Evolutionary conservation across 441 rosid genomes (phyloP), one percentile per base, ranked within the genome.

Genomic region (Adansonia madagascariensis): DNA sequence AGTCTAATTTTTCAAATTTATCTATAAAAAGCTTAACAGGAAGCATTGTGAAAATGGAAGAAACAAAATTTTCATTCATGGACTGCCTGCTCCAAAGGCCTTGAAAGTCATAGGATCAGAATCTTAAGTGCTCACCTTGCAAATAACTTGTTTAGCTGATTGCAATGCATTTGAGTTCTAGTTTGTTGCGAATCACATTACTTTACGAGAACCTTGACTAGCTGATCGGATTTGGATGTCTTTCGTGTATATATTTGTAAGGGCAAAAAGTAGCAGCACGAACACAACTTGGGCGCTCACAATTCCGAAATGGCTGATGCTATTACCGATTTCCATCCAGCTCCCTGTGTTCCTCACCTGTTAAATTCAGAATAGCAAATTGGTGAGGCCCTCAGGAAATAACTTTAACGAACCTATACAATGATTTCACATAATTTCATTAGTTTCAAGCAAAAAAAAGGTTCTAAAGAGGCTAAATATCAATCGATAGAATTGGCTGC

Each of bases 281-380:
- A 93, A 93, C 56, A 95, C 98, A 44, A 95, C 99, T 84, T 93
- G 98, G 18, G 99, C 99, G 77, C 99, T 95, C 93, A 89, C 83
- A 0, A 95, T 93, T 77, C 99, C 98, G 57, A 95, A 95, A 80
- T 95, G 98, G 85, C 99, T 95, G 81, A 95, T 95, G 86, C 95
- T 90, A 80, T 93, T 93, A 47, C 99, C 98, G 1, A 95, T 95
- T 63, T 95, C 99, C 99, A 93, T 95, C 98, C 99, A 93, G 79
- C 99, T 95, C 82, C 97, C 98, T n/a, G 93, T 92, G 78, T 92
- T 93, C 74, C 85, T 83, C 55, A 95, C 98, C 99, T 95, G 90
- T 82, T 77, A 63, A 66, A 39, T 68, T 50, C 52, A 43, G 27
- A 77, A 73, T 11, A 56, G 22, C 43, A 43, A 6, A 31, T 44